These are phyloP conservation scores for Boletus rubroflammeus DNA, from an alignment of 768 basidiomycete genomes.

Conservation along the genomic window DNA sequence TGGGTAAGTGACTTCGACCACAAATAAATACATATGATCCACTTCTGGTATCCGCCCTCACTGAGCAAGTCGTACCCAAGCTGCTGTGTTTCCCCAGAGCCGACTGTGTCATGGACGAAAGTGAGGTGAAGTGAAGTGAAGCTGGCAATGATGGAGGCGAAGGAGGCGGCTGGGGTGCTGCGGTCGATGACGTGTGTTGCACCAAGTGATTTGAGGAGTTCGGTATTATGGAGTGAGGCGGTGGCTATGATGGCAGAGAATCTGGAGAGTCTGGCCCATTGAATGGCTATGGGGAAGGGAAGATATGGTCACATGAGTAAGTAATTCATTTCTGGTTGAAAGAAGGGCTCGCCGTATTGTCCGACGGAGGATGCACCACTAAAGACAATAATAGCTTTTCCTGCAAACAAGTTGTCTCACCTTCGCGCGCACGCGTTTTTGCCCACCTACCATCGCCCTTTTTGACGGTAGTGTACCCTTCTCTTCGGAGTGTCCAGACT, in stretches of 20 bases:
- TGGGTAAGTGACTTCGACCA: too few species aligned
- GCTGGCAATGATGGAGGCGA: neutral
- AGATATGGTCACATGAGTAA: neutral
- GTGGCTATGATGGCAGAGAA: slow-evolving; percentile 35
- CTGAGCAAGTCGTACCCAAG: slow-evolving; percentile 26
- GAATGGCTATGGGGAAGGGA: slow-evolving; percentile 19
- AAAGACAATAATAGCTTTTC: slow-evolving; percentile 30
- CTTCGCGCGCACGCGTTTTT: neutral
- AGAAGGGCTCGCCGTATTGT: slow-evolving; percentile 26
- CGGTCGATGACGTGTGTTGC: slow-evolving; percentile 34
- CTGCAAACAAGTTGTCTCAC: slow-evolving; percentile 24
- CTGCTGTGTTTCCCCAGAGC: slow-evolving; percentile 29
- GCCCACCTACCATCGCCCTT: too few species aligned
- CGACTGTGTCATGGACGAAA: slow-evolving; percentile 23
- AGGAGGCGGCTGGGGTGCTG: slow-evolving; percentile 6
- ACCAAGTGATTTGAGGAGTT: slow-evolving; percentile 29
- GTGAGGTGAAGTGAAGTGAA: neutral
- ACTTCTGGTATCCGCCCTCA: slow-evolving; percentile 15
- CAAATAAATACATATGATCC: too few species aligned
- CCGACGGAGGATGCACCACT: slow-evolving; percentile 36
- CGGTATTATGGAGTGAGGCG: slow-evolving; percentile 30
- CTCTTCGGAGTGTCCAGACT: too few species aligned
- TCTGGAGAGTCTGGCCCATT: slow-evolving; percentile 27
- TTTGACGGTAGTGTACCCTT: too few species aligned
- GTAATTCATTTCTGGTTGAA: too few species aligned